Percentiles rank a stretch among this genome's conserved stretches.
phyloP scores from a whole-genome alignment of 495 filamentous ascomycete genomes.

The Aspergillus cavernicola region DNA sequence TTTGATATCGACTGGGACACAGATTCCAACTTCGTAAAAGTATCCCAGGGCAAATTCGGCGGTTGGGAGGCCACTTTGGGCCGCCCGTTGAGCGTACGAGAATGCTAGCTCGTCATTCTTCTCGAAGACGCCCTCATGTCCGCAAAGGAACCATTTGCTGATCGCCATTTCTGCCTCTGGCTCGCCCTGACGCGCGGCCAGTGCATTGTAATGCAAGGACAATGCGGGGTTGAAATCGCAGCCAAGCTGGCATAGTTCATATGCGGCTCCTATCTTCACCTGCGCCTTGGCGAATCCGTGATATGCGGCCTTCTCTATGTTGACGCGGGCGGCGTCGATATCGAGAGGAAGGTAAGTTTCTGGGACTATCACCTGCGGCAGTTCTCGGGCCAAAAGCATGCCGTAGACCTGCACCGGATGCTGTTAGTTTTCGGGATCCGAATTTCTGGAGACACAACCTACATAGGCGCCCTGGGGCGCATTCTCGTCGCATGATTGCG shows the following conservation, averaged over 20 bases:
- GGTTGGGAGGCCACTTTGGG: conserved; percentile 72
- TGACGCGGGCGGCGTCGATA: conserved; percentile 68
- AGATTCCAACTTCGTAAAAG: conserved; percentile 94
- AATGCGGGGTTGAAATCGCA: conserved; percentile 93
- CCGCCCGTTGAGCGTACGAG: conserved; percentile 83
- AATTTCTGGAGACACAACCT: conserved; percentile 17
- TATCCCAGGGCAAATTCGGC: conserved; percentile 98
- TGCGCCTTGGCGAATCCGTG: conserved; percentile 96
- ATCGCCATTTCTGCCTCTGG: conserved; percentile 93
- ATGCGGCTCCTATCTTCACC: conserved; percentile 94
- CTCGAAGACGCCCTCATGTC: conserved; percentile 82
- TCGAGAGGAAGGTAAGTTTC: conserved; percentile 71
- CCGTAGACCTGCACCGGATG: conserved; percentile 63
- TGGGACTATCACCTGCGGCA: conserved; percentile 82
- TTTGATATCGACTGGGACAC: conserved; percentile 72
- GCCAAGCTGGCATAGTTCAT: conserved; percentile 87
- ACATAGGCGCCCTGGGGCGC: conserved; percentile 94
- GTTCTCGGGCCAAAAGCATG: conserved; percentile 86
- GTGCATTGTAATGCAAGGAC: conserved; percentile 91
- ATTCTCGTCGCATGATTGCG: conserved; percentile 91
- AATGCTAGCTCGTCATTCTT: conserved; percentile 96
- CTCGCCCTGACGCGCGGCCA: conserved; percentile 86
- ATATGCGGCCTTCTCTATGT: conserved; percentile 96
- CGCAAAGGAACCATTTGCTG: conserved; percentile 98
- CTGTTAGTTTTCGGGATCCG: conserved; percentile 2